Evolutionary conservation across 2,329 filamentous ascomycete species (phyloP).

Genomic region (Ascomycota sp.): DNA sequence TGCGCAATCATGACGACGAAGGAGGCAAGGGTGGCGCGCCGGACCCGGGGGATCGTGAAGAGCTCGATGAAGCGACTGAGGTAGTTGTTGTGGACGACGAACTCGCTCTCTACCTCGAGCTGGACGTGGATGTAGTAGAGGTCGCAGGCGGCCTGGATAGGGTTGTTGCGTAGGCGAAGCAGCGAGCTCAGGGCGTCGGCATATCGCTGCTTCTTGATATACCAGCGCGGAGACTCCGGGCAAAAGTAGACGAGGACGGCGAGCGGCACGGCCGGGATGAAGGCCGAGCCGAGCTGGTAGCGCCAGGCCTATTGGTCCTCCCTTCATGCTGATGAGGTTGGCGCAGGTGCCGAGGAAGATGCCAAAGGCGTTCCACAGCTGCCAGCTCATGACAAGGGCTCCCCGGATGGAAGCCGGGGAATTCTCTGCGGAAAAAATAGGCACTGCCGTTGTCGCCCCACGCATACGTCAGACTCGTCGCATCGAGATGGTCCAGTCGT

Average conservation of each 20-base stretch:
- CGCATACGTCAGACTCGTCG: no score
- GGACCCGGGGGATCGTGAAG: conserved; percentile 48
- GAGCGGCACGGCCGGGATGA: conserved; percentile 37
- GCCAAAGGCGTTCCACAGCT: conserved; percentile 46
- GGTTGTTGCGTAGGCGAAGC: conserved; percentile 27
- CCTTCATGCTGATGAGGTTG: conserved; percentile 26
- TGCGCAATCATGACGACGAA: conserved; percentile 65
- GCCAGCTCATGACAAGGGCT: conserved; percentile 66
- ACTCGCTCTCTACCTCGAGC: conserved; percentile 35
- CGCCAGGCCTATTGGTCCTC: conserved; percentile 30
- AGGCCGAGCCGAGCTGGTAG: conserved; percentile 42
- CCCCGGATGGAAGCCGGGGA: conserved; percentile 49
- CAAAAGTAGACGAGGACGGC: conserved; percentile 41
- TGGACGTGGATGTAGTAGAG: conserved; percentile 45
- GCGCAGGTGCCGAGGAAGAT: conserved; percentile 40
- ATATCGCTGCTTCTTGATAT: conserved; percentile 45
- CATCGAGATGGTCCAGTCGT: no score
- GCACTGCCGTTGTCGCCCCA: no score
- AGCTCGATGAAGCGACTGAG: conserved; percentile 40
- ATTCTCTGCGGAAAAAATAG: conserved; percentile 59
- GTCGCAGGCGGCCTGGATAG: conserved; percentile 37
- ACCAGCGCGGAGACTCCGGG: conserved; percentile 44
- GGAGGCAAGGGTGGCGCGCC: conserved; percentile 55
- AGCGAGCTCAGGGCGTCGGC: conserved; percentile 37
- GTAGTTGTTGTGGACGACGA: conserved; percentile 32